Evolutionary conservation across 2,329 filamentous ascomycete genomes (phyloP).

Genomic region (Colletotrichum agaves): DNA sequence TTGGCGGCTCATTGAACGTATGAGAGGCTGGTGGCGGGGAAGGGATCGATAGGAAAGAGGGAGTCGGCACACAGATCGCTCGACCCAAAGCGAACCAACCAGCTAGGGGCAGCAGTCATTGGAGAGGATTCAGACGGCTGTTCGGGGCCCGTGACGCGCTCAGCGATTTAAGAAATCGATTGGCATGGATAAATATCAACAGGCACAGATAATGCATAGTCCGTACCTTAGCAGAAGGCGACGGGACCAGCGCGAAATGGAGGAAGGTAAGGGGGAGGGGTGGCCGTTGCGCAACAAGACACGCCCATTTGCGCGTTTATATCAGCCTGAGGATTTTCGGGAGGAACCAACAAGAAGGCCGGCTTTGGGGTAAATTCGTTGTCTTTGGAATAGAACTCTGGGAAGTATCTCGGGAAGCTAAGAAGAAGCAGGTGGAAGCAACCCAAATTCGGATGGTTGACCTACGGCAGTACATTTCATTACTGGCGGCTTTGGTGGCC

Average conservation of each 20-base stretch:
- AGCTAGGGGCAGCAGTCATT: conserved; percentile 14
- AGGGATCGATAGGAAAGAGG: conserved; percentile 27
- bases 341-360: conserved; percentile 8
- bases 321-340: conserved; percentile 18
- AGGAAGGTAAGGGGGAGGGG: conserved; percentile 8
- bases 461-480: not conserved
- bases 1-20: conserved; percentile 10
- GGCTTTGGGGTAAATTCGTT: conserved; percentile 15
- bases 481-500: conserved; percentile 29
- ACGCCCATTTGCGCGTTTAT: conserved; percentile 40
- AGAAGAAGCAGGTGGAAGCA: not conserved
- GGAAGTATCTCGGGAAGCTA: conserved; percentile 12
- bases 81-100: conserved; percentile 6
- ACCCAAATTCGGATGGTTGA: conserved; percentile 7
- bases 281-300: conserved; percentile 14
- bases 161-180: conserved; percentile 14
- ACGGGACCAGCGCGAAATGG: conserved; percentile 5
- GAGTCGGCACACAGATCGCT: conserved; percentile 24
- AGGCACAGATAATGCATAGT: conserved; percentile 19
- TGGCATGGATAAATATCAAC: conserved; percentile 26
- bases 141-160: not conserved
- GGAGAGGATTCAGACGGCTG: conserved; percentile 12
- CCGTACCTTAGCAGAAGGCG: not conserved
- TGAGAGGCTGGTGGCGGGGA: conserved; percentile 18
- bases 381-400: not conserved